Evolutionary conservation across 1,284 basidiomycete genomes (phyloP).

Genomic region (Flammula alnicola): DNA sequence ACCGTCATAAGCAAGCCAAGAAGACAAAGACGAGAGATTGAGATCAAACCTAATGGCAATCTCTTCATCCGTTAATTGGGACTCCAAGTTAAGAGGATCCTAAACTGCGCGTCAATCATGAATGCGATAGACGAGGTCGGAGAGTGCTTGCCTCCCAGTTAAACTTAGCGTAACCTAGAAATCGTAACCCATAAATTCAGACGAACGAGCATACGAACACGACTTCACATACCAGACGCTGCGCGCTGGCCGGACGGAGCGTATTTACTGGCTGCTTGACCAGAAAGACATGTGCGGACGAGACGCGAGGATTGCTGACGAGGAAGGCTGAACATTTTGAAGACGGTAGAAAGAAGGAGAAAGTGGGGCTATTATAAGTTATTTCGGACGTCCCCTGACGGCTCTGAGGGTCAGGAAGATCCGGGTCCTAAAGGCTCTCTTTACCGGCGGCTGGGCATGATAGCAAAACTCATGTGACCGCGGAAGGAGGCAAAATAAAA

Average conservation of each 20-base stretch:
- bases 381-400: too few relatives aligned
- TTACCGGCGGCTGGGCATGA: background rate
- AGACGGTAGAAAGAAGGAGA: background rate
- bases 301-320: slow-evolving; percentile 19
- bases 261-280: slow-evolving; percentile 8
- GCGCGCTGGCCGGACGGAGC: slow-evolving; percentile 18
- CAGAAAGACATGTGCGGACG: slow-evolving; percentile 5
- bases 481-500: background rate
- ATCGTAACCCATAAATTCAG: background rate
- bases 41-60: slow-evolving; percentile 76
- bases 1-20: slow-evolving; percentile 6
- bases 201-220: background rate
- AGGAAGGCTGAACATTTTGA: slow-evolving; percentile 14
- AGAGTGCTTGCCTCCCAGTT: slow-evolving; percentile 66
- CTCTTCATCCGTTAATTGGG: slow-evolving; percentile 89
- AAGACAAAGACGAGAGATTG: slow-evolving; percentile 5
- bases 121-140: background rate
- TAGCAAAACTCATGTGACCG: background rate
- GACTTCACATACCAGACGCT: slow-evolving; percentile 25
- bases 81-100: slow-evolving; percentile 81
- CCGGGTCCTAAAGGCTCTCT: slow-evolving; percentile 2
- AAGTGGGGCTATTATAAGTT: background rate
- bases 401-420: slow-evolving; percentile 8
- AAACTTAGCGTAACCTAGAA: slow-evolving; percentile 57
- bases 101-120: slow-evolving; percentile 30